Conservation (phyloP, 257 asterid genomes). For the Sherardia arvensis region DNA sequence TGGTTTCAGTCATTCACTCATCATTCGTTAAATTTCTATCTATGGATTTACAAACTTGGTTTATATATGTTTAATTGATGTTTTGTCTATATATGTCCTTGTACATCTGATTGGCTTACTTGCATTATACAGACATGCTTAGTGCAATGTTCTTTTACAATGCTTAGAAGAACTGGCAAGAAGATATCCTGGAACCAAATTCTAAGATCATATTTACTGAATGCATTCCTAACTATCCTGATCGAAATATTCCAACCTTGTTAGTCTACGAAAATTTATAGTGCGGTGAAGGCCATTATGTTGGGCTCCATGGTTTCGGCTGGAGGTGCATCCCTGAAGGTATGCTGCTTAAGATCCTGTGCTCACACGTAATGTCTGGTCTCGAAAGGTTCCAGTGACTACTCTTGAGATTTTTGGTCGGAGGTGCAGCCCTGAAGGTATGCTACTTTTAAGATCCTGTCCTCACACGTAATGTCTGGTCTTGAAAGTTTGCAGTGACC, state of each 20-base stretch:
- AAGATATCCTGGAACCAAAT: conserved; percentile 82
- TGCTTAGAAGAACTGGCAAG: conserved; percentile 74
- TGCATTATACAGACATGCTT: conserved; percentile 38
- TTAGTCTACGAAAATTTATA: conserved; percentile 73
- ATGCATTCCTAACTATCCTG: conserved; percentile 95
- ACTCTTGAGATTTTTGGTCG: no score
- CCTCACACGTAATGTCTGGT: no score
- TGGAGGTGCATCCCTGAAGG: conserved; percentile 93
- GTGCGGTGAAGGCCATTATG: conserved; percentile 79
- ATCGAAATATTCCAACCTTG: conserved; percentile 79
- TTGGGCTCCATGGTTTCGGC: conserved; percentile 74
- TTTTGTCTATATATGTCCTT: not conserved
- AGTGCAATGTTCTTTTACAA: conserved; percentile 69
- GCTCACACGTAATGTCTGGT: not conserved
- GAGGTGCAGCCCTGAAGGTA: no score
- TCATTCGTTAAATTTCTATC: not conserved
- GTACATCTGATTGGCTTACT: not conserved
- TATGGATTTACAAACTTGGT: not conserved
- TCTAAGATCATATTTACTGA: conserved; percentile 82
- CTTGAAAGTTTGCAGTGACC: not conserved
- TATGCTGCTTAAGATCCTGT: conserved; percentile 8
- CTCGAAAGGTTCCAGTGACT: no score
- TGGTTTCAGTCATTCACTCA: not conserved
- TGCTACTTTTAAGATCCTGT: no score
- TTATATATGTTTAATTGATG: no score